Conservation (phyloP, 2,329 filamentous ascomycete genomes). For the Ustulina deusta region DNA sequence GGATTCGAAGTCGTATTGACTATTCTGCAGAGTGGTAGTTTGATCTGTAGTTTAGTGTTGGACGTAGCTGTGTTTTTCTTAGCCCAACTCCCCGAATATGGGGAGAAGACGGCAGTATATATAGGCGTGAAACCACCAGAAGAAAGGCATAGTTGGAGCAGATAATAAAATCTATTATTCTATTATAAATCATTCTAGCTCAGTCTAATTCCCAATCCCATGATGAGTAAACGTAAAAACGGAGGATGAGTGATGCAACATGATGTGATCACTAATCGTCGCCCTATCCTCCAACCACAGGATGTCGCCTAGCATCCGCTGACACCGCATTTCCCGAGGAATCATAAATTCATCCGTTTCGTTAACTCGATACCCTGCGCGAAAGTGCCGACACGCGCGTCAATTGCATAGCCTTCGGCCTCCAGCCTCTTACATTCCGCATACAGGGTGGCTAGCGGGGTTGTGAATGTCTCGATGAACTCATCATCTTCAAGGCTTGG, state of each 20-base stretch:
- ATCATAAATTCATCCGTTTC: slow-evolving; percentile 60
- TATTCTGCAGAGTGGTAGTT: not conserved
- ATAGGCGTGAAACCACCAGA: slow-evolving; percentile 1
- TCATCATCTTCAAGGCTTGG: slow-evolving; percentile 82
- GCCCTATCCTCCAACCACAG: not conserved
- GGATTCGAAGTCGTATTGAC: not conserved
- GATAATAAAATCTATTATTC: slow-evolving; percentile 17
- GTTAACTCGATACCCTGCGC: slow-evolving; percentile 83
- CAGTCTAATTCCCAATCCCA: not conserved
- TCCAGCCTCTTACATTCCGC: slow-evolving; percentile 75
- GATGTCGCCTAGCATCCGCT: not conserved
- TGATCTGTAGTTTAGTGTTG: not conserved
- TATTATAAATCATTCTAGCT: slow-evolving; percentile 32
- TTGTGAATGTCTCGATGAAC: slow-evolving; percentile 83
- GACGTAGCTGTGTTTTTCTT: slow-evolving; percentile 1
- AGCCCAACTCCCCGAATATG: not conserved
- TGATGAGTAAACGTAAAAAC: slow-evolving; percentile 26
- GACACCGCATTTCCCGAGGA: not conserved
- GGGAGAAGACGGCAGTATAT: not conserved
- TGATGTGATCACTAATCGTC: slow-evolving; percentile 24
- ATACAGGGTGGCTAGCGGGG: slow-evolving; percentile 74
- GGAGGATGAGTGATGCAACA: not conserved
- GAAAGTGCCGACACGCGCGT: slow-evolving; percentile 80
- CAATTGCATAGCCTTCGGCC: slow-evolving; percentile 79
- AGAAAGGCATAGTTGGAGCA: not conserved